Base-by-base conservation (phyloP, 139 green algal genomes). In the Tetraselmis striata region DNA sequence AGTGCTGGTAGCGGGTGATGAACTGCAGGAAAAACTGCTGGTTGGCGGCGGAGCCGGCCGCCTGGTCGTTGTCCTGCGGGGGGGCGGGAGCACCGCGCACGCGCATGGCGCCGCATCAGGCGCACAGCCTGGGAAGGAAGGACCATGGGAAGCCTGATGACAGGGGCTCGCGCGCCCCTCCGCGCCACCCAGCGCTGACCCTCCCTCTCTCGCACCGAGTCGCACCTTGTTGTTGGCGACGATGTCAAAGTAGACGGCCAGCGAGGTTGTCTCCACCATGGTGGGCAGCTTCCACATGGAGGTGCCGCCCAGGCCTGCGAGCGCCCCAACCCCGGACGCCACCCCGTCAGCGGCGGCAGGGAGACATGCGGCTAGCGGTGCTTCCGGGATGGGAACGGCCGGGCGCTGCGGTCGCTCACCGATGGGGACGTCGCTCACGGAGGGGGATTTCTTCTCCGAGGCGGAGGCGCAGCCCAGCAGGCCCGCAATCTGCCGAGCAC, bases 1-100 rank as follows among this genome's bases (percentile, higher is more conserved):
- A 29, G 81, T 95, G 91, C 86, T 95, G 83, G 88, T 96, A 97
- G 1, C 89, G 87, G 2, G 94, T 98, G 75, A 96, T 88, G 88
- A 98, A 99, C 91, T 99, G 96, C 28, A 99, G 83, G 91, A 94
- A 98, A 85, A 99, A 95, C 87, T 97, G 95, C 79, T 90, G 79
- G 77, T 76, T 78, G 30, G 32, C 77, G n/a, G 24, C 76, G 26
- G 45, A 31, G 32, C 18, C 30, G 45, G 24, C 79, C 30, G 77
- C 74, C 58, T 75, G 80, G 31, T 67, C 74, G 28, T 76, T 78
- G 75, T 75, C 31, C 77, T 24, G 2, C 59, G 32, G 59, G 76
- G 30, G 23, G 11, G 30, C 78, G 0, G 75, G 26, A 2, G 81
- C 32, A 2, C 78, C 2, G 18, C 32, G n/a, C 2, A 32, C 32